Percentiles rank a stretch among this genome's conserved stretches.
Conservation (phyloP, 2,329 filamentous ascomycete genomes). For the Scortechinia acanthostroma region DNA sequence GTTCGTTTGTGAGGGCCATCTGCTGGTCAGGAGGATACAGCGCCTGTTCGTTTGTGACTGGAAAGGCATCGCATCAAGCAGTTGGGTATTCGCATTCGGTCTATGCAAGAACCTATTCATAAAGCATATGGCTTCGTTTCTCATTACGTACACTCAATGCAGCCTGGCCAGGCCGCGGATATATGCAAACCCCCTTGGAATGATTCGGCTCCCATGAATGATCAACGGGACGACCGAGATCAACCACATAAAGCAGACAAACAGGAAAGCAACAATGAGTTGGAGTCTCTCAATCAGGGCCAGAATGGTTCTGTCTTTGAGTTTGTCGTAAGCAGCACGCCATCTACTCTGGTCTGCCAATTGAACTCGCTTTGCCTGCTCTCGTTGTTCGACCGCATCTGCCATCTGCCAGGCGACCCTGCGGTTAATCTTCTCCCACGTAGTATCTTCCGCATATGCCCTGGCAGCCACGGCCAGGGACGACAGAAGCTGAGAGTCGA, state of each 20-base stretch:
- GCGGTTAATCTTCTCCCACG: constrained; percentile 68
- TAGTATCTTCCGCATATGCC: constrained; percentile 50
- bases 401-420: constrained; percentile 59
- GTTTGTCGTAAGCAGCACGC: too few species aligned
- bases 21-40: too few species aligned
- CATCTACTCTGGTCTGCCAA: too few species aligned
- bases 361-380: constrained; percentile 13
- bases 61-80: too few species aligned
- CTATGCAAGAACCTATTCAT: too few species aligned
- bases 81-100: too few species aligned
- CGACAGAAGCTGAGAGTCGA: constrained; percentile 30
- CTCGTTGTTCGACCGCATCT: constrained; percentile 38
- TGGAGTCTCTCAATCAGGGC: constrained; percentile 11
- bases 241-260: constrained; percentile 23
- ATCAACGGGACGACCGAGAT: constrained; percentile 24
- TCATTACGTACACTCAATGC: too few species aligned
- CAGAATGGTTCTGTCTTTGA: not conserved
- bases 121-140: too few species aligned
- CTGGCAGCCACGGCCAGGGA: constrained; percentile 39
- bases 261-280: constrained; percentile 16
- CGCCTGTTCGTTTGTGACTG: too few species aligned
- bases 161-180: too few species aligned
- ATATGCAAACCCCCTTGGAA: too few species aligned
- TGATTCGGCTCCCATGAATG: constrained; percentile 15
- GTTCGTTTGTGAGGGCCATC: not conserved